phyloP scores from a whole-genome alignment of 2,329 filamentous ascomycete species.

The Lasiodiplodia hormozganensis region DNA sequence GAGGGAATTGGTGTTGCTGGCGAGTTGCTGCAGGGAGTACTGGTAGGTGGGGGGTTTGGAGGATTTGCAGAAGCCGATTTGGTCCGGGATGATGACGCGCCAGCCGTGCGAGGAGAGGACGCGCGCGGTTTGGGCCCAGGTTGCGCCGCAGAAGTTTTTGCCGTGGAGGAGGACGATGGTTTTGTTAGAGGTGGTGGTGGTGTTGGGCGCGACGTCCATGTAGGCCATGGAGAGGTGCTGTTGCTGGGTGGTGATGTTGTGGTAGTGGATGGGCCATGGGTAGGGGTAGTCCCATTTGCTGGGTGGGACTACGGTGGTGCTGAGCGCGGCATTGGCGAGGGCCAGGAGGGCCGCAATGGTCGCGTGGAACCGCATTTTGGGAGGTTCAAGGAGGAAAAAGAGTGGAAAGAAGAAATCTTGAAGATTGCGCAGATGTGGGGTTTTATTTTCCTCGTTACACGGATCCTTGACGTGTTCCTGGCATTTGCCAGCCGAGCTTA shows the following conservation, averaged over 20 bases:
- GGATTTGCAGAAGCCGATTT: conserved; percentile 66
- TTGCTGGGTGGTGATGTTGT: conserved; percentile 56
- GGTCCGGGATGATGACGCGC: conserved; percentile 61
- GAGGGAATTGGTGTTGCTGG: conserved; percentile 59
- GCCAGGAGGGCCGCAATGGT: not conserved
- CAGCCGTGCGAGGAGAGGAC: conserved; percentile 54
- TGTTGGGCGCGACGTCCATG: conserved; percentile 57
- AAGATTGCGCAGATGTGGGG: not conserved
- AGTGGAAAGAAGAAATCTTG: too few relatives aligned
- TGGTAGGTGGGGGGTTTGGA: conserved; percentile 60
- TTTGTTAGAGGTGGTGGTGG: conserved; percentile 41
- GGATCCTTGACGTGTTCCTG: not conserved
- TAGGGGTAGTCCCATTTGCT: conserved; percentile 51
- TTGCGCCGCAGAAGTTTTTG: conserved; percentile 64
- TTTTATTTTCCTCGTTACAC: not conserved
- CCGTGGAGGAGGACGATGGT: conserved; percentile 61
- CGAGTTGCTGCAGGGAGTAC: conserved; percentile 60
- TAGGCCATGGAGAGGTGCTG: conserved; percentile 62
- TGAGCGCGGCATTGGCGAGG: not conserved
- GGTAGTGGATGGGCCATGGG: conserved; percentile 57
- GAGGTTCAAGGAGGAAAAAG: not conserved
- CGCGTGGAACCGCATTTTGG: not conserved
- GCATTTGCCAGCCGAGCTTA: not conserved
- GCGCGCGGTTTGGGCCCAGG: conserved; percentile 58
- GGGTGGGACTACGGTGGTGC: conserved; percentile 8